Conservation (phyloP, 768 basidiomycete genomes). For the Antrodiella citrinella region DNA sequence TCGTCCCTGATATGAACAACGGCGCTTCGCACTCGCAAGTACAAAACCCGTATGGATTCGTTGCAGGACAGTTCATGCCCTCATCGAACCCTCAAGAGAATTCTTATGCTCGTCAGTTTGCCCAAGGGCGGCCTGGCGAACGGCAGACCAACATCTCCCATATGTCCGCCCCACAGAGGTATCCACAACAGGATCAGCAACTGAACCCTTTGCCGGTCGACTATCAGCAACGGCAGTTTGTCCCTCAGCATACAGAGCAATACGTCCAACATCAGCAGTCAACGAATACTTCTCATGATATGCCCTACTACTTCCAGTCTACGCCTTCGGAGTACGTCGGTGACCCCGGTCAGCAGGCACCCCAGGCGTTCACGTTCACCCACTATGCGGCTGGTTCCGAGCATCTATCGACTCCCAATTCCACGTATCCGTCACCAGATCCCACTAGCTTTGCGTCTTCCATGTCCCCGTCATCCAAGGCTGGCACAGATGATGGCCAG, state of each 20-base stretch:
- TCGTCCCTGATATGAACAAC: background rate
- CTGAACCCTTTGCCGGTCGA: background rate
- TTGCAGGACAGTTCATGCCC: conserved; percentile 5
- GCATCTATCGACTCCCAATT: background rate
- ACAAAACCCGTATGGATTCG: conserved; percentile 2
- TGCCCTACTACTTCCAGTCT: background rate
- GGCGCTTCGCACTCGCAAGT: background rate
- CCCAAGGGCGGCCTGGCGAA: background rate
- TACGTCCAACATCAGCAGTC: conserved; percentile 1
- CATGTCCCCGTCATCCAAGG: conserved; percentile 2
- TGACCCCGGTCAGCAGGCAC: background rate
- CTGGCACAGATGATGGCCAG: conserved; percentile 2
- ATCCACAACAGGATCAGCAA: background rate
- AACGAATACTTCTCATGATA: background rate
- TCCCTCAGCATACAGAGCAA: background rate
- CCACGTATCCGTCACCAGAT: conserved; percentile 1
- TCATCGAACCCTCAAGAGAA: background rate
- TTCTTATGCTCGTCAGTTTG: background rate
- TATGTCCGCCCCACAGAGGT: background rate
- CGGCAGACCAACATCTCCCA: background rate
- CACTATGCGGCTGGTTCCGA: conserved; percentile 1
- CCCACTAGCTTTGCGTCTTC: conserved; percentile 1
- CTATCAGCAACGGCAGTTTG: background rate
- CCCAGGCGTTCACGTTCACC: conserved; percentile 1
- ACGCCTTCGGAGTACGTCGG: background rate